Conservation (phyloP, 805 yeast species). For the Lipomyces spencermartinsiae region DNA sequence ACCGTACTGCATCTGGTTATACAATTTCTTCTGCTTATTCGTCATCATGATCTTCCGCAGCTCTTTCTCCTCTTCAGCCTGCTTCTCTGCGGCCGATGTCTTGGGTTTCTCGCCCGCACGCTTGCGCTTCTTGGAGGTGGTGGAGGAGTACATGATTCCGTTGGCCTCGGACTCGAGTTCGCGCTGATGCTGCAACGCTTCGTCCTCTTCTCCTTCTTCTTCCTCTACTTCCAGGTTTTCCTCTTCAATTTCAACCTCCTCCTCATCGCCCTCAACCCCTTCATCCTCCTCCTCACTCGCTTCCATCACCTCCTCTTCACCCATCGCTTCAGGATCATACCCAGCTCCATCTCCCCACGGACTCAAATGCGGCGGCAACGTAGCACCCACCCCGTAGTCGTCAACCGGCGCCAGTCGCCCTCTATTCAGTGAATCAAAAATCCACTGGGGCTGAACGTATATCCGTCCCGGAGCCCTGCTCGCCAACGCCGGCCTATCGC, state of each 20-base stretch:
- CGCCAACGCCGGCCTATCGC: conserved; percentile 84
- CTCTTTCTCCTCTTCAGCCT: conserved; percentile 79
- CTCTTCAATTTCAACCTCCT: conserved; percentile 58
- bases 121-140: conserved; percentile 47
- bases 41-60: conserved; percentile 97
- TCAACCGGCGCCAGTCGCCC: conserved; percentile 75
- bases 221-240: conserved; percentile 28
- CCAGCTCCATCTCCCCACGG: conserved; percentile 98
- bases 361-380: conserved; percentile 93
- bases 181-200: conserved; percentile 60
- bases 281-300: conserved; percentile 60
- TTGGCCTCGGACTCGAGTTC: conserved; percentile 91
- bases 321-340: conserved; percentile 74
- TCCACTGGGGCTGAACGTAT: conserved; percentile 97
- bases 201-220: conserved; percentile 55
- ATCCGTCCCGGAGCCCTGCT: conserved; percentile 88
- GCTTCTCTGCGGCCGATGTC: conserved; percentile 56
- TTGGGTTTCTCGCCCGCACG: conserved; percentile 37
- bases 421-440: conserved; percentile 88
- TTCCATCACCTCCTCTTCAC: conserved; percentile 55
- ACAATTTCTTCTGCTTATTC: conserved; percentile 90
- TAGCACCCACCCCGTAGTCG: conserved; percentile 90
- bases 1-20: conserved; percentile 94
- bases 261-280: conserved; percentile 56
- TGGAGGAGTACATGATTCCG: conserved; percentile 72